Evolutionary conservation across 257 asterid genomes (phyloP).

Genomic region (Oldenlandia corymbosa): DNA sequence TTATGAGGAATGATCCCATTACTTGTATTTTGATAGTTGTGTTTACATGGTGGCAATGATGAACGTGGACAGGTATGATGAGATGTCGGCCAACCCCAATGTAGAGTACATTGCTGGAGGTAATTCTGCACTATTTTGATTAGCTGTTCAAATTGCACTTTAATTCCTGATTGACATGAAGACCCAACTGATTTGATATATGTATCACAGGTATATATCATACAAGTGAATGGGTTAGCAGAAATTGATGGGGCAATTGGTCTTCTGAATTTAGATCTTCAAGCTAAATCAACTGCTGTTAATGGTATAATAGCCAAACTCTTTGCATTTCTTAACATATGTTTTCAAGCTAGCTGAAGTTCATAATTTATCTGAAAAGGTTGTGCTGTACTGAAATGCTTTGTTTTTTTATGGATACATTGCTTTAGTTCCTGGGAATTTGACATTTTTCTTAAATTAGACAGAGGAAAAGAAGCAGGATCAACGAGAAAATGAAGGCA

Average conservation of each 20-base stretch:
- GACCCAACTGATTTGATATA: slow-evolving; percentile 10
- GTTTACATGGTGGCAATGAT: background rate
- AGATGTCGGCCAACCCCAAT: slow-evolving; percentile 62
- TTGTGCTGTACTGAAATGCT: slow-evolving; percentile 15
- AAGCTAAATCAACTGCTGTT: slow-evolving; percentile 22
- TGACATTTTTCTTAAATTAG: slow-evolving; percentile 7
- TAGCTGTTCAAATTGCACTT: background rate
- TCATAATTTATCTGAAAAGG: slow-evolving; percentile 79
- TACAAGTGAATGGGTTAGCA: slow-evolving; percentile 32
- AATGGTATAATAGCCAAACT: slow-evolving; percentile 10
- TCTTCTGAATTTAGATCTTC: slow-evolving; percentile 32
- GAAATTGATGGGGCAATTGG: slow-evolving; percentile 45
- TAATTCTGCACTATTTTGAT: slow-evolving; percentile 18
- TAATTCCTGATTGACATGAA: background rate
- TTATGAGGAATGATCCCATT: too few species aligned
- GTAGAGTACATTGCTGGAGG: slow-evolving; percentile 99
- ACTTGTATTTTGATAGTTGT: too few species aligned
- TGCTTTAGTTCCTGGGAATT: background rate
- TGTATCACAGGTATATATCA: slow-evolving; percentile 48
- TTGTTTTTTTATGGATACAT: background rate
- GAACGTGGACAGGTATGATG: slow-evolving; percentile 98
- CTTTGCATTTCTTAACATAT: too few species aligned
- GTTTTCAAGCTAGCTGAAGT: too few species aligned
- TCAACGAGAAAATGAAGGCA: slow-evolving; percentile 82
- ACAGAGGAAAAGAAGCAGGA: slow-evolving; percentile 80